These are phyloP conservation scores for Lactarius tabidus DNA, from an alignment of 768 basidiomycete genomes.

Conservation along the genomic window DNA sequence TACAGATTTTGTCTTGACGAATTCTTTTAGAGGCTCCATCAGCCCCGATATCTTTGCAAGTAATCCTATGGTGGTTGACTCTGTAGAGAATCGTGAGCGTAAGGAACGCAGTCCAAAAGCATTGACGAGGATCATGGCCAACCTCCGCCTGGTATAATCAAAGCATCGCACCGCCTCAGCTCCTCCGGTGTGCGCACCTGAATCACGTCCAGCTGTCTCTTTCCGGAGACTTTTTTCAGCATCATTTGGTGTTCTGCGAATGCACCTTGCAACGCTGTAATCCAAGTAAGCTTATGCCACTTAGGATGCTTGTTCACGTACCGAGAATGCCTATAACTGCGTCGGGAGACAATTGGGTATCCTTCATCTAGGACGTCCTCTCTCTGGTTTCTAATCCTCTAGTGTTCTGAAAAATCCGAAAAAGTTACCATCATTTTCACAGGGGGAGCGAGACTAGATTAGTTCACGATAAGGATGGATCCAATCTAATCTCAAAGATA, in stretches of 20 bases:
- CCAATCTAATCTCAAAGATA: no score
- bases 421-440: not conserved
- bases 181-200: slow-evolving; percentile 76
- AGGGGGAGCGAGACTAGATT: not conserved
- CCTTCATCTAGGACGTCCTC: slow-evolving; percentile 21
- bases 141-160: slow-evolving; percentile 94
- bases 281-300: not conserved
- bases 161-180: slow-evolving; percentile 68
- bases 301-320: not conserved
- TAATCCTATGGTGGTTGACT: slow-evolving; percentile 89
- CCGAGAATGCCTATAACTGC: slow-evolving; percentile 26
- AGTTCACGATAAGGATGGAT: not conserved
- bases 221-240: slow-evolving; percentile 53
- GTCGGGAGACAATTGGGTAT: slow-evolving; percentile 8
- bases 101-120: not conserved
- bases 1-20: slow-evolving; percentile 67
- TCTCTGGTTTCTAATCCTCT: not conserved
- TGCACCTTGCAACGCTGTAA: slow-evolving; percentile 84
- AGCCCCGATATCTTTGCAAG: slow-evolving; percentile 71
- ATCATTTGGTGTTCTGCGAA: slow-evolving; percentile 82
- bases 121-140: not conserved
- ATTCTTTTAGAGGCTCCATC: slow-evolving; percentile 71
- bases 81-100: slow-evolving; percentile 36
- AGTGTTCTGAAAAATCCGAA: slow-evolving; percentile 2
- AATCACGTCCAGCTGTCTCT: slow-evolving; percentile 43